Evolutionary conservation across 208 protist species (phyloP).

Genomic region (Acanthamoeba castellanii): DNA sequence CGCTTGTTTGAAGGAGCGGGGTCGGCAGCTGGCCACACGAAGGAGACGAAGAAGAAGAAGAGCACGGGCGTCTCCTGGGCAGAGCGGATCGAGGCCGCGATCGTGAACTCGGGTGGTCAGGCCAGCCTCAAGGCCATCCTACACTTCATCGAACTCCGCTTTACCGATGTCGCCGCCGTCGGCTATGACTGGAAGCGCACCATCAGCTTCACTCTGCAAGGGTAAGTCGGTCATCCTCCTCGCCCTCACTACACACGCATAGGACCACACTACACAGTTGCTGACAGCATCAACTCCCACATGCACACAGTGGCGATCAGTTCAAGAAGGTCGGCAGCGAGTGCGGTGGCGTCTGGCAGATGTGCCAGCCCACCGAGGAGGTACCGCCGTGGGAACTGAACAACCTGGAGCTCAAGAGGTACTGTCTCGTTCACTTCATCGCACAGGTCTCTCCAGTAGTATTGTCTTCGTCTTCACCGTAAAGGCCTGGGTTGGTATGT

Average conservation of each 20-base stretch:
- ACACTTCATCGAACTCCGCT: not conserved
- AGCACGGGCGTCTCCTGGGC: not conserved
- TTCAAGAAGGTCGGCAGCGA: slow-evolving; percentile 52
- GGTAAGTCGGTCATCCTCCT: not conserved
- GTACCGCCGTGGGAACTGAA: slow-evolving; percentile 38
- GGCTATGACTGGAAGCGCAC: slow-evolving; percentile 38
- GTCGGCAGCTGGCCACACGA: not conserved
- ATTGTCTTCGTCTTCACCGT: not conserved
- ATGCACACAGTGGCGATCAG: not conserved
- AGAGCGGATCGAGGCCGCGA: not conserved
- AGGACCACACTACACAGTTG: not conserved
- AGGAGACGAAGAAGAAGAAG: not conserved
- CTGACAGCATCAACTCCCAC: not conserved
- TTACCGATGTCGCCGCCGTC: not conserved
- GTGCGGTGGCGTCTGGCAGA: slow-evolving; percentile 33
- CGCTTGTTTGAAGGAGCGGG: not conserved
- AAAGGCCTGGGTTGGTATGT: too few relatives aligned
- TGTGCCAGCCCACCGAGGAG: not conserved
- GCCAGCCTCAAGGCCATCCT: not conserved
- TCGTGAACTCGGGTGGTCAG: not conserved
- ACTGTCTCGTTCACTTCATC: not conserved
- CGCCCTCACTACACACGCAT: not conserved
- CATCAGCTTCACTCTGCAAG: slow-evolving; percentile 44
- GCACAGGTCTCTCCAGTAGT: not conserved
- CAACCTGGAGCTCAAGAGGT: slow-evolving; percentile 23